Evolutionary conservation across 2,329 filamentous ascomycete genomes (phyloP), one percentile per base, ranked within the genome.

Genomic region (Didymella segeticola): DNA sequence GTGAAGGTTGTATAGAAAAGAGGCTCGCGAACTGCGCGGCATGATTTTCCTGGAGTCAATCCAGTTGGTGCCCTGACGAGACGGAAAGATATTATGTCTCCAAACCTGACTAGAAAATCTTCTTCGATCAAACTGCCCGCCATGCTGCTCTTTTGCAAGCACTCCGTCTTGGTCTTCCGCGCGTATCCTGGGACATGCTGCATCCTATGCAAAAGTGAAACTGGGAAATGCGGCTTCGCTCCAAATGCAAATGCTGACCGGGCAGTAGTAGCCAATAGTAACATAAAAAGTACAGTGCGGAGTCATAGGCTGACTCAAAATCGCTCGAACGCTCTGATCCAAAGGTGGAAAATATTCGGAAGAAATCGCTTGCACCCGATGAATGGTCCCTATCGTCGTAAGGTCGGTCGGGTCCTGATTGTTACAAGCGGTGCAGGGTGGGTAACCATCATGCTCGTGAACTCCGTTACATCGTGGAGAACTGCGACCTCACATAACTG

Each of bases 291-390:
- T 70, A 70, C 67, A 73, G 55, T 64, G 57, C 52, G 52, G 56
- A 62, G 61, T 57, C 53, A 58, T 39, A 52, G 54, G 31, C 47
- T 52, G 37, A 48, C 46, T 45, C 53, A 26, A 56, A 52, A 48
- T 51, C 61, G 68, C 68, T 70, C 63, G 50, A 70, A 72, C 64
- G 64, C 66, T 67, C 39, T 58, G 55, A 69, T 70, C 65, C 66
- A 69, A 66, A 67, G 46, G 36, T 42, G 56, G 62, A 57, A 64
- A 62, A 65, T 58, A 64, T 62, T 60, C 54, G 62, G 58, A 66
- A 66, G 58, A 61, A 67, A 66, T 60, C 57, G 67, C 65, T 63
- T 55, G 47, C 52, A 57, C 36, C 57, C 59, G 42, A 30, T 46
- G 59, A 45, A 64, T 59, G 63, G 65, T 61, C 43, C 52, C 43